Percentiles rank a stretch among this genome's conserved stretches.
phyloP scores from a whole-genome alignment of 306 rosid genomes.

The Astragalus glycyphyllos region DNA sequence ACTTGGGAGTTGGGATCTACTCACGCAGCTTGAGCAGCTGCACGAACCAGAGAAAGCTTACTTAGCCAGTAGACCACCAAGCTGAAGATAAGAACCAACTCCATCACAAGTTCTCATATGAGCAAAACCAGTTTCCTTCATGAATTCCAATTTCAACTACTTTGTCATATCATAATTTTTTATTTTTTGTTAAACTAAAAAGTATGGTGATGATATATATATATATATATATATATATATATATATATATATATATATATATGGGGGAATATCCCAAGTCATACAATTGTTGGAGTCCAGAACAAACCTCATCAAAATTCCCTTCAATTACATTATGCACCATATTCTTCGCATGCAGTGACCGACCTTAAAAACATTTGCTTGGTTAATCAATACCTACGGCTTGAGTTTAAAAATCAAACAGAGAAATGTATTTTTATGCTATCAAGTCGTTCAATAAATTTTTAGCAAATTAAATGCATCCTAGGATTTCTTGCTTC shows the following conservation, averaged over 20 bases:
- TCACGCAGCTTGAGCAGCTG: conserved; percentile 75
- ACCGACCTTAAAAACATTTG: background rate
- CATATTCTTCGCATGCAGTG: too few species aligned
- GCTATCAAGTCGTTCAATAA: too few species aligned
- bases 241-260: too few species aligned
- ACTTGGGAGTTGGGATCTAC: conserved; percentile 23
- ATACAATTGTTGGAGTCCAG: too few species aligned
- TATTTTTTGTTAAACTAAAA: too few species aligned
- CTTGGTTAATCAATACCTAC: too few species aligned
- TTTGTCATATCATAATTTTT: conserved; percentile 92
- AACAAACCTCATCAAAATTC: too few species aligned
- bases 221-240: too few species aligned
- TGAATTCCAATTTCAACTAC: conserved; percentile 88
- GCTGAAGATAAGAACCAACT: conserved; percentile 92
- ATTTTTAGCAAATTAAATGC: background rate
- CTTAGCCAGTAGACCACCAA: conserved; percentile 92
- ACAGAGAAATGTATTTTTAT: background rate
- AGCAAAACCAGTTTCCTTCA: conserved; percentile 99
- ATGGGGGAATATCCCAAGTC: too few species aligned
- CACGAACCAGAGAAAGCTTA: conserved; percentile 75
- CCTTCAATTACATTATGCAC: too few species aligned
- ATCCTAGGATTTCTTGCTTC: conserved; percentile 7
- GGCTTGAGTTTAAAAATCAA: background rate
- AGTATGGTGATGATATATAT: too few species aligned
- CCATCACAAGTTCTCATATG: conserved; percentile 98